These are phyloP conservation scores for Microglena sp. DNA, from an alignment of 139 green algal species.

Conservation along the genomic window DNA sequence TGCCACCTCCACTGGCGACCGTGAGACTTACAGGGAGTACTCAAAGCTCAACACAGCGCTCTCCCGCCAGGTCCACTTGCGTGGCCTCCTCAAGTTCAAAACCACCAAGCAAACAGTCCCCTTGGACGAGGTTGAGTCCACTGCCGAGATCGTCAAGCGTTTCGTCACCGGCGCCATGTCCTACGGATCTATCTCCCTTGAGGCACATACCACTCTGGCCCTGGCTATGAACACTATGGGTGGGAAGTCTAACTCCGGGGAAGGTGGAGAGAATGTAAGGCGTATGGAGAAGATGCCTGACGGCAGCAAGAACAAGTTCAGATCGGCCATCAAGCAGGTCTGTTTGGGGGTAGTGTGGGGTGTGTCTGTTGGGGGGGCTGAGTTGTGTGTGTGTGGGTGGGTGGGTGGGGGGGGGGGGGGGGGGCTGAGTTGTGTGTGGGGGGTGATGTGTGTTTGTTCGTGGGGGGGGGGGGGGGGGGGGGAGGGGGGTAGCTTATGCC, in stretches of 20 bases:
- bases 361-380: too few species aligned
- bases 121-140: slow-evolving; percentile 74
- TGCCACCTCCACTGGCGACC: slow-evolving; percentile 30
- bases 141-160: slow-evolving; percentile 78
- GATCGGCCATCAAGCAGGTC: slow-evolving; percentile 54
- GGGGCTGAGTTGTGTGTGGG: too few species aligned
- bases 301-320: slow-evolving; percentile 71
- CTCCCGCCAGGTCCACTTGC: slow-evolving; percentile 56
- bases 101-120: slow-evolving; percentile 14
- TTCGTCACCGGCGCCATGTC: slow-evolving; percentile 73
- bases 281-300: slow-evolving; percentile 68
- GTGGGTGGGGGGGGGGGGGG: too few species aligned
- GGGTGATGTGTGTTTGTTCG: too few species aligned
- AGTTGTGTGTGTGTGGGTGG: too few species aligned
- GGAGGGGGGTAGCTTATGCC: too few species aligned
- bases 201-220: slow-evolving; percentile 87
- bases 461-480: too few species aligned
- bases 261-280: slow-evolving; percentile 88
- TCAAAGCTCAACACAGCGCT: slow-evolving; percentile 53
- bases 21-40: slow-evolving; percentile 72
- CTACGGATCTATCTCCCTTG: slow-evolving; percentile 70
- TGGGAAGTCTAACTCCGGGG: slow-evolving; percentile 54
- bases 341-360: too few species aligned
- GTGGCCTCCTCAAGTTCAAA: slow-evolving; percentile 85
- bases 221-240: slow-evolving; percentile 92